phyloP scores from a whole-genome alignment of 1,139 yeast genomes.

The Suhomyces bokatorum region DNA sequence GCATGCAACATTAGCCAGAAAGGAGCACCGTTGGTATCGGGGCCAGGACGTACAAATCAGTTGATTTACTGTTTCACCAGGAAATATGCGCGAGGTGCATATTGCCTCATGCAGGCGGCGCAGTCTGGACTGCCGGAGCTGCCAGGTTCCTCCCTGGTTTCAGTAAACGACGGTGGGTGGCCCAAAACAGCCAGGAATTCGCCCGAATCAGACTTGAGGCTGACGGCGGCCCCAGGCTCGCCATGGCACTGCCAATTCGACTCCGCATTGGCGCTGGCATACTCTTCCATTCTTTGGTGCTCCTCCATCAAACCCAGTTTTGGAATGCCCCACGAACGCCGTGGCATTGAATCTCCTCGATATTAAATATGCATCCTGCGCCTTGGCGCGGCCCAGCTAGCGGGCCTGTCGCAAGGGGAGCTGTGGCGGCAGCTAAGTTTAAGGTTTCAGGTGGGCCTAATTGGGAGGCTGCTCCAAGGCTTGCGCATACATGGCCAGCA shows the following conservation, averaged over 20 bases:
- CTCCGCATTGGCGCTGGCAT: background rate
- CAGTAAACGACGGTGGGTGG: slow-evolving; percentile 1
- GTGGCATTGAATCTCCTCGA: background rate
- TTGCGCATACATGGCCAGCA: background rate
- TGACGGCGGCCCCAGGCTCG: background rate
- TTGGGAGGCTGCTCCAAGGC: background rate
- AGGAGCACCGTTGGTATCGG: background rate
- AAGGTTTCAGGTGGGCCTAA: background rate
- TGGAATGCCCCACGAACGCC: background rate
- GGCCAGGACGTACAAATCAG: background rate
- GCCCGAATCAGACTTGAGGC: slow-evolving; percentile 5
- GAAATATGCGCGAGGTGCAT: slow-evolving; percentile 8
- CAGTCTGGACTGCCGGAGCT: background rate
- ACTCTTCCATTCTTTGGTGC: too few species aligned
- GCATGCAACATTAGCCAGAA: background rate
- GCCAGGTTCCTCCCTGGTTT: background rate
- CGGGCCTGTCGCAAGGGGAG: background rate
- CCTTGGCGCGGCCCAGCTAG: background rate
- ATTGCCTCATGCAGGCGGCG: background rate
- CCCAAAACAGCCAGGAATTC: slow-evolving; percentile 1
- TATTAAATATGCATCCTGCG: background rate
- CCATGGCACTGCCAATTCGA: background rate
- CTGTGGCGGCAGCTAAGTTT: background rate
- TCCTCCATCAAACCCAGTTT: background rate
- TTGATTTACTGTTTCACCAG: slow-evolving; percentile 6